A percentile compares a stretch with the other conserved stretches of the same genome.
phyloP scores from a whole-genome alignment of 2,329 filamentous ascomycete genomes.

The Epichloe brachyelytri region DNA sequence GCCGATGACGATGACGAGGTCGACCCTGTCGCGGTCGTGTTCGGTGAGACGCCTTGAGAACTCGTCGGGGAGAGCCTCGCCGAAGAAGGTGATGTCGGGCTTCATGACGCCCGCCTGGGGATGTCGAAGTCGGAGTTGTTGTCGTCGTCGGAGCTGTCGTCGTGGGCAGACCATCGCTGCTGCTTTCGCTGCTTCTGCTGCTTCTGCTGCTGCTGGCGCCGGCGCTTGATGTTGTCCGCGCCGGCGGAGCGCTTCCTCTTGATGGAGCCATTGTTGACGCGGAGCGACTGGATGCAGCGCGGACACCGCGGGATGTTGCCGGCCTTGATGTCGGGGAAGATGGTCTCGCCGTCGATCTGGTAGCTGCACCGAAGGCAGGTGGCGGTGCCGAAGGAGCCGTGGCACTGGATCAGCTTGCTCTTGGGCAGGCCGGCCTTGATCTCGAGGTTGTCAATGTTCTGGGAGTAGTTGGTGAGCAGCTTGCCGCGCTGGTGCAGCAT shows the following conservation, averaged over 20 bases:
- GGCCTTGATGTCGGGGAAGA: constrained; percentile 67
- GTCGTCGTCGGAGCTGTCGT: constrained; percentile 32
- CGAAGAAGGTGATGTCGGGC: constrained; percentile 97
- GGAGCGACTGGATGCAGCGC: constrained; percentile 49
- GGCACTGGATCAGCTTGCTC: constrained; percentile 85
- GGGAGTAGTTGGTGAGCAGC: constrained; percentile 91
- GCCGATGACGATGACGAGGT: constrained; percentile 90
- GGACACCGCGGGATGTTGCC: constrained; percentile 66
- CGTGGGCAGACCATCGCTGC: constrained; percentile 23
- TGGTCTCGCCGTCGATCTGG: constrained; percentile 59
- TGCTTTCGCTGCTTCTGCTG: not conserved
- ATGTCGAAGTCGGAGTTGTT: constrained; percentile 40
- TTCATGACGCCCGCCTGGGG: constrained; percentile 71
- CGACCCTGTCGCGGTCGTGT: constrained; percentile 65
- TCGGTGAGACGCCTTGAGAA: constrained; percentile 74
- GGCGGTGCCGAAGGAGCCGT: constrained; percentile 89
- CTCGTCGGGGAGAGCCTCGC: constrained; percentile 71
- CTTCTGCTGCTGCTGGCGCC: constrained; percentile 12
- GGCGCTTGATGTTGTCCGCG: constrained; percentile 16
- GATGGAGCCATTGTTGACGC: constrained; percentile 12
- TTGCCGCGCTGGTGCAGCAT: constrained; percentile 80
- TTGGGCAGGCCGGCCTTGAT: constrained; percentile 67
- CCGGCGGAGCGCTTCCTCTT: constrained; percentile 29
- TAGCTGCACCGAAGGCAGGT: constrained; percentile 73
- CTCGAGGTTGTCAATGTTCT: constrained; percentile 97